A percentile compares a stretch with the other conserved stretches of the same genome.
These are phyloP conservation scores for Phytophthora capsici DNA, from an alignment of 352 stramenopile genomes.

Conservation along the genomic window DNA sequence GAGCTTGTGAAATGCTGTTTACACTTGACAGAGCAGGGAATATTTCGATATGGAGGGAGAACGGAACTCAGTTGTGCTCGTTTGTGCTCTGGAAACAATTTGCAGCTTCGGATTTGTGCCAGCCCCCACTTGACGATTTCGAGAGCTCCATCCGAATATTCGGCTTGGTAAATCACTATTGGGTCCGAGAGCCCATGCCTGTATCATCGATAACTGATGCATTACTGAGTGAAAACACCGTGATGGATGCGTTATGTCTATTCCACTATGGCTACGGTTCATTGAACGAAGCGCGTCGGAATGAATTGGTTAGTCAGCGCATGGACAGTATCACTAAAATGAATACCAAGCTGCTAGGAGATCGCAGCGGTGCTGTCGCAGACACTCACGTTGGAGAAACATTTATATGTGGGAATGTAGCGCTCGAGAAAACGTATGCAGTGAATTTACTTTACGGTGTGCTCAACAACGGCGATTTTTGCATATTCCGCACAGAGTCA, in stretches of 20 bases:
- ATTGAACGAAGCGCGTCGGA: slow-evolving; percentile 58
- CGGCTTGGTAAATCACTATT: slow-evolving; percentile 48
- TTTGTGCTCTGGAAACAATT: slow-evolving; percentile 82
- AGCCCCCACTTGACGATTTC: slow-evolving; percentile 15
- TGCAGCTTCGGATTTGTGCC: slow-evolving; percentile 43
- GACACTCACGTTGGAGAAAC: slow-evolving; percentile 74
- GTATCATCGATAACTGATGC: slow-evolving; percentile 54
- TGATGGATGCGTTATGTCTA: slow-evolving; percentile 69
- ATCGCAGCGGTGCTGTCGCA: slow-evolving; percentile 54
- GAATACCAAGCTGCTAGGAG: slow-evolving; percentile 68
- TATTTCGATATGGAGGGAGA: slow-evolving; percentile 84
- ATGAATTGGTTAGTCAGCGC: slow-evolving; percentile 70
- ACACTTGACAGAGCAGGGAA: slow-evolving; percentile 67
- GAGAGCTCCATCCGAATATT: slow-evolving; percentile 30
- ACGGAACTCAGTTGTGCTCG: slow-evolving; percentile 45
- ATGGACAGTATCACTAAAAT: slow-evolving; percentile 67
- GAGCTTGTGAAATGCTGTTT: slow-evolving; percentile 73
- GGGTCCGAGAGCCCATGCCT: slow-evolving; percentile 33
- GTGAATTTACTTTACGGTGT: slow-evolving; percentile 73
- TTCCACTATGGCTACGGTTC: slow-evolving; percentile 76
- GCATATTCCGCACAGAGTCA: slow-evolving; percentile 71
- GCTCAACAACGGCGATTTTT: slow-evolving; percentile 75
- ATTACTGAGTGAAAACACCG: slow-evolving; percentile 72
- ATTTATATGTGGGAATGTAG: slow-evolving; percentile 66
- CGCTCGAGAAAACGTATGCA: slow-evolving; percentile 65